Conservation (phyloP, 2,329 filamentous ascomycete genomes). For the Apiospora sp. region DNA sequence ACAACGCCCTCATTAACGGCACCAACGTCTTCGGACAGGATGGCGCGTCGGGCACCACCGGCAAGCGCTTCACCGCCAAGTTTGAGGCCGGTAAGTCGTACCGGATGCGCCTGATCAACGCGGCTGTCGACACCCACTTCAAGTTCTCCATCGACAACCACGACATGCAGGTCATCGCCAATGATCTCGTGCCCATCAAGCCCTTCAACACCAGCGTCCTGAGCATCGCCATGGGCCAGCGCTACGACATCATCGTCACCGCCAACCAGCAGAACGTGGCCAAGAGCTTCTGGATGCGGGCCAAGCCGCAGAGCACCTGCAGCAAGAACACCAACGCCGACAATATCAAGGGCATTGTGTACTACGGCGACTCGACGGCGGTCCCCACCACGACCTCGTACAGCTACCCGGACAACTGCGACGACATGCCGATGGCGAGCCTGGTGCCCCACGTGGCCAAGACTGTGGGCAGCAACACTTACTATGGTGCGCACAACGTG, state of each 20-base stretch:
- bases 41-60: slow-evolving; percentile 45
- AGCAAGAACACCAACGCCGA: slow-evolving; percentile 47
- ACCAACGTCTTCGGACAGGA: slow-evolving; percentile 42
- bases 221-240: slow-evolving; percentile 45
- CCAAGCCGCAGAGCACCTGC: slow-evolving; percentile 52
- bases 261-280: slow-evolving; percentile 46
- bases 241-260: slow-evolving; percentile 56
- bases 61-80: slow-evolving; percentile 46
- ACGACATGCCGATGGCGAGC: slow-evolving; percentile 44
- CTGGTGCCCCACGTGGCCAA: slow-evolving; percentile 46
- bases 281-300: slow-evolving; percentile 58
- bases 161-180: slow-evolving; percentile 62
- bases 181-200: slow-evolving; percentile 65
- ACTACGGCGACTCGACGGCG: slow-evolving; percentile 43
- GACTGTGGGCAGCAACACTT: slow-evolving; percentile 40
- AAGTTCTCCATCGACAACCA: slow-evolving; percentile 65
- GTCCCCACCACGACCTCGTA: slow-evolving; percentile 32
- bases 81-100: slow-evolving; percentile 54
- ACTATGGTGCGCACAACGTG: slow-evolving; percentile 38
- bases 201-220: slow-evolving; percentile 60
- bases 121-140: slow-evolving; percentile 52
- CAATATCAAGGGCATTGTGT: slow-evolving; percentile 59
- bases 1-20: slow-evolving; percentile 52
- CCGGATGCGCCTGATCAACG: slow-evolving; percentile 53
- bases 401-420: slow-evolving; percentile 39